Percentiles rank a stretch among this genome's conserved stretches.
Evolutionary conservation across 768 basidiomycete species (phyloP).

Genomic region (Pholiota microspora): DNA sequence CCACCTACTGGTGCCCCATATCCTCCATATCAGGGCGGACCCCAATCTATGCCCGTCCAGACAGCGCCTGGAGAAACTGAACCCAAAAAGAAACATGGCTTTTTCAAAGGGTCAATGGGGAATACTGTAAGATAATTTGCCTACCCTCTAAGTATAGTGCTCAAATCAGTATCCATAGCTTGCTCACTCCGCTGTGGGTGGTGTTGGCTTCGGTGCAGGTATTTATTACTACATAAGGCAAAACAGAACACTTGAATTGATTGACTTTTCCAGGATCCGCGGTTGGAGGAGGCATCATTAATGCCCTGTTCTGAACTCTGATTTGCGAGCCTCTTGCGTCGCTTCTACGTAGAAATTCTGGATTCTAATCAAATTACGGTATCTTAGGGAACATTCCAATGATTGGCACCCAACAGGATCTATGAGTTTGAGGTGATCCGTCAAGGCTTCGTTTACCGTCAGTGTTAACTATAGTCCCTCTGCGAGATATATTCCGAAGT

Average conservation of each 20-base stretch:
- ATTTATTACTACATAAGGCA: neutral
- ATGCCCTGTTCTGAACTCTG: conserved; percentile 48
- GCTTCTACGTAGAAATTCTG: neutral
- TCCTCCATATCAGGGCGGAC: neutral
- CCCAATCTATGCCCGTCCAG: conserved; percentile 11
- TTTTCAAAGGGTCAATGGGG: conserved; percentile 45
- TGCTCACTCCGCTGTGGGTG: conserved; percentile 58
- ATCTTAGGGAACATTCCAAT: neutral
- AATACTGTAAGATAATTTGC: conserved; percentile 40
- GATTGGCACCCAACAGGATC: neutral
- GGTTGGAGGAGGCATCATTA: conserved; percentile 41
- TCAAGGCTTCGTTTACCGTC: neutral
- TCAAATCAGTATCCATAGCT: conserved; percentile 28
- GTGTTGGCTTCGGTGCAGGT: conserved; percentile 77
- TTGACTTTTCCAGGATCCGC: conserved; percentile 35
- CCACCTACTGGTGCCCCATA: conserved; percentile 14
- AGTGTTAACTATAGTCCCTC: neutral
- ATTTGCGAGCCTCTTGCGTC: too few species aligned
- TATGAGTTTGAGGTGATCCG: neutral
- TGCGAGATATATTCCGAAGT: too few species aligned
- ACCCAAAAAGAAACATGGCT: conserved; percentile 49
- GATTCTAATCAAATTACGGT: neutral
- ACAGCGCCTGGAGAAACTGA: conserved; percentile 21
- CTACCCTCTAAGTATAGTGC: neutral
- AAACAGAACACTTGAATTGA: neutral